These are phyloP conservation scores for Populus nigra DNA, from an alignment of 345 rosid genomes.

Conservation along the genomic window DNA sequence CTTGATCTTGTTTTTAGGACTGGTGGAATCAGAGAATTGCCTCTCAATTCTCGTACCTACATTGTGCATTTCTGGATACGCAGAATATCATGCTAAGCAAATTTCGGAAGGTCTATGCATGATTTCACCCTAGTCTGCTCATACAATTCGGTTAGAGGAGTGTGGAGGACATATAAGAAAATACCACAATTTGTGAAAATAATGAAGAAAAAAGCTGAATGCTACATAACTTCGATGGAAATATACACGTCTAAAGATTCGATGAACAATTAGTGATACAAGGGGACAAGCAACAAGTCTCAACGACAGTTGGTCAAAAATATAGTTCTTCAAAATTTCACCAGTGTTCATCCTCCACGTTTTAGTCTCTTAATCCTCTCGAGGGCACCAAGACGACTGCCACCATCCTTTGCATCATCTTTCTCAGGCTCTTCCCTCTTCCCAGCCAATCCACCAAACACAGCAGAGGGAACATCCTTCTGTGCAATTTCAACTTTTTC, in stretches of 20 bases:
- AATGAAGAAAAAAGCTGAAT: neutral
- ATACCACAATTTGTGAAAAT: no score
- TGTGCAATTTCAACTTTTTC: conserved; percentile 67
- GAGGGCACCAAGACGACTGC: conserved; percentile 64
- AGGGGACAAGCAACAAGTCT: neutral
- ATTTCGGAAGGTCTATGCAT: no score
- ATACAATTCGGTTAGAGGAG: no score
- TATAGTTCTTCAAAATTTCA: neutral
- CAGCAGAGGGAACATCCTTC: conserved; percentile 79
- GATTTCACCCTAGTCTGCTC: no score
- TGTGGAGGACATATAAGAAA: no score
- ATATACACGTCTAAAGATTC: neutral
- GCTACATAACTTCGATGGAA: neutral
- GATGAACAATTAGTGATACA: neutral
- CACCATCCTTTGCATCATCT: conserved; percentile 29
- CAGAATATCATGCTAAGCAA: no score
- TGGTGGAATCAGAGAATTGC: no score
- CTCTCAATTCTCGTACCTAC: no score
- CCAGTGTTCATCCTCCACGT: conserved; percentile 17
- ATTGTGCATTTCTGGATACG: no score
- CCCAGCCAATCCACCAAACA: conserved; percentile 67
- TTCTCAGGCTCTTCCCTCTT: conserved; percentile 59
- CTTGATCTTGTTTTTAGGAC: no score
- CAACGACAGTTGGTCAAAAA: neutral
- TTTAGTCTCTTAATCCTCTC: conserved; percentile 80